Evolutionary conservation across 2,329 filamentous ascomycete genomes (phyloP).

Genomic region (Grosmannia penicillata): DNA sequence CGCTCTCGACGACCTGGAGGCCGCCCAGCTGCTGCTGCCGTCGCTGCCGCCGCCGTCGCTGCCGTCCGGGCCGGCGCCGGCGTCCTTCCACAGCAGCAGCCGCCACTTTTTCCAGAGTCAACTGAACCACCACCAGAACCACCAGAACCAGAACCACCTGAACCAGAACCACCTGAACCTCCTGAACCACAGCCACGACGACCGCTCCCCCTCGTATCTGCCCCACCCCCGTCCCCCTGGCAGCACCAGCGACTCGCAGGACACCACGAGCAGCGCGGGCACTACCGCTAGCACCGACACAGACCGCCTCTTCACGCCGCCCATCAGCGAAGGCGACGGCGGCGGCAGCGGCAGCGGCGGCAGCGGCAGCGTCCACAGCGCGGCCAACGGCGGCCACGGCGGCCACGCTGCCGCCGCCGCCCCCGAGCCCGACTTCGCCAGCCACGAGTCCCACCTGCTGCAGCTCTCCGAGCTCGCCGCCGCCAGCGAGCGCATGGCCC

Average conservation of each 20-base stretch:
- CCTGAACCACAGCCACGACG: background rate
- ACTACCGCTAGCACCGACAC: conserved; percentile 22
- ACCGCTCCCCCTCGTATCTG: background rate
- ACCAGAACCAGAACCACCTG: background rate
- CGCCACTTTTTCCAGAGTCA: conserved; percentile 6
- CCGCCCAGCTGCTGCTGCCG: conserved; percentile 5
- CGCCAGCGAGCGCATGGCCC: conserved; percentile 31
- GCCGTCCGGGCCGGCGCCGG: background rate
- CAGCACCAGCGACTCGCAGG: conserved; percentile 15
- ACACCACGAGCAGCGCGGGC: conserved; percentile 19
- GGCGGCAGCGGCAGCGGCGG: conserved; percentile 22
- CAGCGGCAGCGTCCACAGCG: conserved; percentile 20
- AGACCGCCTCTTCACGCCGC: conserved; percentile 27
- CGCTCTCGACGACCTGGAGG: conserved; percentile 6
- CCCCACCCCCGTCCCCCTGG: background rate
- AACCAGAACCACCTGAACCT: background rate
- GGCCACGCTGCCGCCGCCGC: background rate
- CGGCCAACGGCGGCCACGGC: conserved; percentile 14
- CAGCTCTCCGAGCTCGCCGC: conserved; percentile 45
- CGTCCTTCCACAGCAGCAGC: conserved; percentile 7
- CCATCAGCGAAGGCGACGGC: conserved; percentile 25
- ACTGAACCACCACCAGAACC: background rate
- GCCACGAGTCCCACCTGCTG: conserved; percentile 40
- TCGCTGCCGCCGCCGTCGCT: conserved; percentile 1
- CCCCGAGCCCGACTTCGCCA: conserved; percentile 21